A percentile compares a stretch with the other conserved stretches of the same genome.
These are phyloP conservation scores for Pisolithus microcarpus DNA, from an alignment of 768 basidiomycete species.

Conservation along the genomic window DNA sequence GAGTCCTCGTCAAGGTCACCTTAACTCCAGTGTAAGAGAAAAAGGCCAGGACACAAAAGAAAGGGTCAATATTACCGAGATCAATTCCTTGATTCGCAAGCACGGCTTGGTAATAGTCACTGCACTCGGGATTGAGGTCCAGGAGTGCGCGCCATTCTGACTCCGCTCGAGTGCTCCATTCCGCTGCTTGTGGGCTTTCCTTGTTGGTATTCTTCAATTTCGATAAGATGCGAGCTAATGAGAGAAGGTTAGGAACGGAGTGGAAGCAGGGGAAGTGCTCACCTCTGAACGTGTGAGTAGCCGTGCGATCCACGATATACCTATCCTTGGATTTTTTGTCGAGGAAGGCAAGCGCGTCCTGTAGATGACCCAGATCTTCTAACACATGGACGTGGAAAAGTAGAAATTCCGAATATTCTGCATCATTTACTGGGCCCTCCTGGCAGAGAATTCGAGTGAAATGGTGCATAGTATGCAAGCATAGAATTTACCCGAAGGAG, in stretches of 20 bases:
- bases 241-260: slow-evolving; percentile 5
- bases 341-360: slow-evolving; percentile 54
- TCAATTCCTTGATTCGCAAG: slow-evolving; percentile 59
- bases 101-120: slow-evolving; percentile 73
- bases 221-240: slow-evolving; percentile 68
- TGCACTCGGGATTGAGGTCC: slow-evolving; percentile 78
- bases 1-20: slow-evolving; percentile 42
- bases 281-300: slow-evolving; percentile 67
- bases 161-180: slow-evolving; percentile 60
- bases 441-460: slow-evolving; percentile 23
- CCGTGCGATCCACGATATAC: slow-evolving; percentile 62
- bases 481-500: slow-evolving; percentile 53
- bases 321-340: slow-evolving; percentile 58
- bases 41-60: background rate
- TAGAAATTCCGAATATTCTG: slow-evolving; percentile 77
- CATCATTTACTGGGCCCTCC: slow-evolving; percentile 73
- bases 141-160: slow-evolving; percentile 76
- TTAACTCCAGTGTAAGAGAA: slow-evolving; percentile 16
- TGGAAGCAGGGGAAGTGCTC: background rate
- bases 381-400: slow-evolving; percentile 70
- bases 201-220: slow-evolving; percentile 33
- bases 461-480: background rate
- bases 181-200: slow-evolving; percentile 13
- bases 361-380: slow-evolving; percentile 61
- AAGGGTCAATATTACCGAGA: slow-evolving; percentile 41